phyloP scores from a whole-genome alignment of 1,284 basidiomycete genomes.

The Takashimella tepidaria region DNA sequence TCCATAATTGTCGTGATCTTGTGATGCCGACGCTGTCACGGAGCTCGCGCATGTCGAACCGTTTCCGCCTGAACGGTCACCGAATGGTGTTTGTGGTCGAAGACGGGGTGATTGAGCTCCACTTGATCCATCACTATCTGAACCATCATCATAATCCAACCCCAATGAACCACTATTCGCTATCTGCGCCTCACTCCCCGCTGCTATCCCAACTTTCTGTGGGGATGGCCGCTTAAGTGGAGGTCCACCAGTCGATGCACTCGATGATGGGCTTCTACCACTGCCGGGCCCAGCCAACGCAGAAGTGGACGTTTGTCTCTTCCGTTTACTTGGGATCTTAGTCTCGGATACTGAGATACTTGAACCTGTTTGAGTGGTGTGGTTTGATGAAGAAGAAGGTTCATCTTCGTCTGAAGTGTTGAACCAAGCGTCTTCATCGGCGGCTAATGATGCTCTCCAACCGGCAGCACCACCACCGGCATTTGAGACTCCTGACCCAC shows the following conservation, averaged over 20 bases:
- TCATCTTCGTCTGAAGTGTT: slow-evolving; percentile 61
- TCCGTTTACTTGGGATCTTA: neutral
- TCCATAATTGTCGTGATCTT: too few species aligned
- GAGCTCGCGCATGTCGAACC: too few species aligned
- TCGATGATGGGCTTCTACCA: slow-evolving; percentile 22
- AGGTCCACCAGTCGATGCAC: slow-evolving; percentile 19
- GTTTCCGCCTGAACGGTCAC: neutral
- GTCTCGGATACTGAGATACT: too few species aligned
- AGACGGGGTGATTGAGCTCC: slow-evolving; percentile 21
- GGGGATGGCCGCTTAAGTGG: slow-evolving; percentile 8
- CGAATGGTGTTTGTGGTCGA: neutral
- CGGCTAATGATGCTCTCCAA: slow-evolving; percentile 27
- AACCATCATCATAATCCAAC: slow-evolving; percentile 46
- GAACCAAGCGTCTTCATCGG: slow-evolving; percentile 78
- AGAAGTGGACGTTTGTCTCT: neutral
- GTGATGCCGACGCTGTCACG: too few species aligned
- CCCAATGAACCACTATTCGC: slow-evolving; percentile 20
- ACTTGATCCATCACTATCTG: slow-evolving; percentile 41
- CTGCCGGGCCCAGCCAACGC: neutral
- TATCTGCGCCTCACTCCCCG: too few species aligned
- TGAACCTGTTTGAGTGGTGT: too few species aligned
- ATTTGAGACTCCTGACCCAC: neutral
- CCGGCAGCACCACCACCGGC: neutral
- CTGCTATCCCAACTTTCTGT: slow-evolving; percentile 9
- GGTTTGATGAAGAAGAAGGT: neutral